Percentiles rank a stretch among this genome's conserved stretches.
Evolutionary conservation across 1,284 basidiomycete genomes (phyloP).

Genomic region (Chondrostereum purpureum): DNA sequence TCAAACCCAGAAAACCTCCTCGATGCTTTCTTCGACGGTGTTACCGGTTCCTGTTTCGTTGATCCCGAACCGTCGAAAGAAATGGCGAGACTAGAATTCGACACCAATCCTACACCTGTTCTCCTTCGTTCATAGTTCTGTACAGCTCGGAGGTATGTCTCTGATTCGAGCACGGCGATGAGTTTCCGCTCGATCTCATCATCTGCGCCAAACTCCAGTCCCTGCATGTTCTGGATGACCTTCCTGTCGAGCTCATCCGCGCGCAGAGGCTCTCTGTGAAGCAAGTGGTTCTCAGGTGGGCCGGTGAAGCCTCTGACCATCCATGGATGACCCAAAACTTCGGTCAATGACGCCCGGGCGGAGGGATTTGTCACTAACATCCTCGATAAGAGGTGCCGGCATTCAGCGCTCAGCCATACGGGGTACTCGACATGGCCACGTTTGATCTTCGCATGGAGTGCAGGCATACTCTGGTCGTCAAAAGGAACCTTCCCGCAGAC

Average conservation of each 20-base stretch:
- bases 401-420: conserved; percentile 94
- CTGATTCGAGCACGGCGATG: conserved; percentile 69
- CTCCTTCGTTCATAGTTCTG: conserved; percentile 74
- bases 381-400: conserved; percentile 87
- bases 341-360: conserved; percentile 75
- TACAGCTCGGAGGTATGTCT: conserved; percentile 71
- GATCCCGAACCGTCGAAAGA: conserved; percentile 49
- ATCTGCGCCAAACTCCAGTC: conserved; percentile 92
- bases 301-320: conserved; percentile 86
- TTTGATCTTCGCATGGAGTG: conserved; percentile 98
- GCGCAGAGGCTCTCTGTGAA: conserved; percentile 84
- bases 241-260: conserved; percentile 80
- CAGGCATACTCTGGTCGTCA: conserved; percentile 99
- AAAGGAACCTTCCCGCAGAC: conserved; percentile 99
- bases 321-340: conserved; percentile 93
- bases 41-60: conserved; percentile 33
- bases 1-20: conserved; percentile 89
- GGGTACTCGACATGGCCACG: conserved; percentile 96
- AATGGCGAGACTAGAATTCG: conserved; percentile 60
- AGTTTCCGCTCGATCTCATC: conserved; percentile 81
- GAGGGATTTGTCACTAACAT: conserved; percentile 97
- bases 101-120: conserved; percentile 45
- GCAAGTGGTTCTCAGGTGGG: conserved; percentile 78
- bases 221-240: conserved; percentile 89
- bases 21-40: conserved; percentile 45